Conservation (phyloP, 345 rosid species). For the Eucalyptus globulus region DNA sequence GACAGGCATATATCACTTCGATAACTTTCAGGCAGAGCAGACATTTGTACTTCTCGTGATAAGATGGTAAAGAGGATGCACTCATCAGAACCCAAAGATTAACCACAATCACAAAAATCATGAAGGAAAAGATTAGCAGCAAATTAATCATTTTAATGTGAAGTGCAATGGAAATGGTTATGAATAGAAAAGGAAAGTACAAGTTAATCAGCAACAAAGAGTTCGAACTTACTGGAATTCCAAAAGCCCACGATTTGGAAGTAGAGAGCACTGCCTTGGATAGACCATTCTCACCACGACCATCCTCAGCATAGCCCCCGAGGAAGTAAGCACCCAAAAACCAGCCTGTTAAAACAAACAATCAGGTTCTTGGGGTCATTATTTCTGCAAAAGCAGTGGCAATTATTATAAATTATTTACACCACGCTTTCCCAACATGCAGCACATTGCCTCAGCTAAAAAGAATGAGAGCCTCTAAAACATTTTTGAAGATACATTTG, state of each 20-base stretch:
- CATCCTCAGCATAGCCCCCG: slow-evolving; percentile 80
- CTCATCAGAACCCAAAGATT: not conserved
- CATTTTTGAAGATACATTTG: not conserved
- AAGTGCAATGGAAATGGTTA: not conserved
- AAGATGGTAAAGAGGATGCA: not conserved
- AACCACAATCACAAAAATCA: not conserved
- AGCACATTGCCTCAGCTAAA: not conserved
- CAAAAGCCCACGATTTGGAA: slow-evolving; percentile 74
- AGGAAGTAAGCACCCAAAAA: slow-evolving; percentile 88
- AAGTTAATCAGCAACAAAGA: not conserved
- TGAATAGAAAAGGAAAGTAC: not conserved
- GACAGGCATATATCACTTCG: not conserved
- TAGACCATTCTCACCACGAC: slow-evolving; percentile 71
- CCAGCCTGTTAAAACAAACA: slow-evolving; percentile 48
- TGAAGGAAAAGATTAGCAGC: not conserved
- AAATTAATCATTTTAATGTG: not conserved
- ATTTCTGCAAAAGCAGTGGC: not conserved
- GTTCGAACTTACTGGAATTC: slow-evolving; percentile 55
- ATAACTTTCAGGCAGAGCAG: not conserved
- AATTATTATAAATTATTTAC: not conserved
- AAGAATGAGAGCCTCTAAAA: not conserved
- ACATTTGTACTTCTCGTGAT: not conserved
- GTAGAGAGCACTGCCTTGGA: slow-evolving; percentile 64
- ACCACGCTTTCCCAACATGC: not conserved
- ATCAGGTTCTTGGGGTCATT: not conserved